Conservation (phyloP, 495 filamentous ascomycete genomes). For the Penicillium lividum region DNA sequence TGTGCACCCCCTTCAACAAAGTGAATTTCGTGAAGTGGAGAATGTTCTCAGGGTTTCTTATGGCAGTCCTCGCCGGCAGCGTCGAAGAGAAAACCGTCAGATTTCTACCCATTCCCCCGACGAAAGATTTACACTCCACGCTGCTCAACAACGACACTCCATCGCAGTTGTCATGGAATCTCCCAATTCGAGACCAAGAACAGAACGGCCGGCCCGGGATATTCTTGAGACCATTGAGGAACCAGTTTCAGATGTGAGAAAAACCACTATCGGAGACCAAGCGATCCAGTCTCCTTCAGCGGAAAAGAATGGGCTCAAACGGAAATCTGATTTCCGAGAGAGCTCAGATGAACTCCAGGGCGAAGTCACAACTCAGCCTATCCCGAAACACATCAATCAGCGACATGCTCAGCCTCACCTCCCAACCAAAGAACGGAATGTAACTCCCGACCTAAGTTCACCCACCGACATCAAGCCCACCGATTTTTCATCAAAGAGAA, state of each 20-base stretch:
- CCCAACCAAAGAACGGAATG: background rate
- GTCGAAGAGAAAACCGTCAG: slow-evolving; percentile 4
- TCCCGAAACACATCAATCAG: slow-evolving; percentile 16
- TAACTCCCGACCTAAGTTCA: slow-evolving; percentile 20
- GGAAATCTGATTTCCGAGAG: slow-evolving; percentile 21
- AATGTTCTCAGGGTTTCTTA: slow-evolving; percentile 8
- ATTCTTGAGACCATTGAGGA: slow-evolving; percentile 22
- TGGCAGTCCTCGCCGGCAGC: background rate
- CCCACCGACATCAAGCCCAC: slow-evolving; percentile 38
- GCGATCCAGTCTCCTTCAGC: background rate
- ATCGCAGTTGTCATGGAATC: background rate
- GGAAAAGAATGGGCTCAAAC: slow-evolving; percentile 10
- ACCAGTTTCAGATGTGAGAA: background rate
- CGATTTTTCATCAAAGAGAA: slow-evolving; percentile 23
- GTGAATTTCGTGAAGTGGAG: slow-evolving; percentile 30
- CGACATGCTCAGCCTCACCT: slow-evolving; percentile 5
- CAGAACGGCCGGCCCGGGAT: background rate
- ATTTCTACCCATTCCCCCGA: slow-evolving; percentile 11
- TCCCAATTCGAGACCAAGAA: background rate
- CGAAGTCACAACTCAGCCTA: slow-evolving; percentile 33
- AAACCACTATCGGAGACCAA: background rate
- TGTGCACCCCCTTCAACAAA: background rate
- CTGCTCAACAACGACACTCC: slow-evolving; percentile 32
- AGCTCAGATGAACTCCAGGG: slow-evolving; percentile 50
- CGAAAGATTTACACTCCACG: slow-evolving; percentile 30